These are phyloP conservation scores for Cyclostephanos tholiformis DNA, from an alignment of 108 stramenopile genomes.

Conservation along the genomic window DNA sequence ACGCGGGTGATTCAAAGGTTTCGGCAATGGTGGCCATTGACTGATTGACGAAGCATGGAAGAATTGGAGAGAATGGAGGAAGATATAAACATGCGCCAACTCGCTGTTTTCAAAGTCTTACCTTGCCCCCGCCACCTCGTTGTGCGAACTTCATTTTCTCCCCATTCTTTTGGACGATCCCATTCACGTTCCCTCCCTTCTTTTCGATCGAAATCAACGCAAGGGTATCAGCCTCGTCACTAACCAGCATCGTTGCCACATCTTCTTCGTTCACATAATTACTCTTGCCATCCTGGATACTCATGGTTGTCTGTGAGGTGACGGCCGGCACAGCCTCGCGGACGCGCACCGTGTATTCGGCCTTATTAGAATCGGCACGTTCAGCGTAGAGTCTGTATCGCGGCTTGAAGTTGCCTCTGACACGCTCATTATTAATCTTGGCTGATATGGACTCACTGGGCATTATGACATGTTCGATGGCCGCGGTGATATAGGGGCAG, in stretches of 20 bases:
- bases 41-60: no score
- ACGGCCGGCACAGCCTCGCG: no score
- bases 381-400: no score
- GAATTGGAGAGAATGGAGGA: no score
- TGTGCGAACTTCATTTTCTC: constrained; percentile 8
- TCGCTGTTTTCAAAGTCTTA: background rate
- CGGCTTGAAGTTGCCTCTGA: no score
- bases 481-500: no score
- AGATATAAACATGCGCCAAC: no score
- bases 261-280: background rate
- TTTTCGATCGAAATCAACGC: constrained; percentile 3
- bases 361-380: no score
- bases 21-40: background rate
- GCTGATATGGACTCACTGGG: no score
- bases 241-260: background rate
- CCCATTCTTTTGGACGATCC: constrained; percentile 8
- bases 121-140: background rate
- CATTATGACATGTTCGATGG: no score
- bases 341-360: no score
- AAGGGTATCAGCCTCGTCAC: background rate
- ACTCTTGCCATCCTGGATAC: background rate
- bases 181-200: background rate
- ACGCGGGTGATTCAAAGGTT: background rate
- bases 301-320: background rate
- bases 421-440: no score